Evolutionary conservation across 2,329 filamentous ascomycete species (phyloP), one percentile per base, ranked within the genome.

Genomic region (Ophiognomonia clavigignenti-juglandacearum): DNA sequence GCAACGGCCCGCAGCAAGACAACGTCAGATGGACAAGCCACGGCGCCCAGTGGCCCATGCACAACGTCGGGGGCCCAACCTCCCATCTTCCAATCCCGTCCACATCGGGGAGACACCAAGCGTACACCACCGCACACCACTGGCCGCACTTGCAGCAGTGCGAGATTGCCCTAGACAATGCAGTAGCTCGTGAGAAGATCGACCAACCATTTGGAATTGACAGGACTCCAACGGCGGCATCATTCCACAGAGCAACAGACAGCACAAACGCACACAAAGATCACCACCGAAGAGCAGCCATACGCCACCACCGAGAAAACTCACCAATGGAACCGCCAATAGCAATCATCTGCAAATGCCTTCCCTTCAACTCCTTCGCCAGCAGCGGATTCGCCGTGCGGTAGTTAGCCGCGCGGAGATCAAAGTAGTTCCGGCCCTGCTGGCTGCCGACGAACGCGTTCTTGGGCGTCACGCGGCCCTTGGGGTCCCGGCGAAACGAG

Each of bases 331-430:
- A 92, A 36, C 91, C 91, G 57, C 90, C 90, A 56, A 96, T 95
- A 13, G 92, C 92, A 73, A 96, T 96, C 92, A 96, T 96, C 71
- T 96, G 91, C 62, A 96, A 63, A 71, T 97, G 92, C 39, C 90
- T 77, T 18, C 83, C 82, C 68, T 95, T 93, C 56, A 95, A 69
- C 63, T 82, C 84, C 59, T 90, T 77, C 42, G 86, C 81, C 42
- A 97, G 74, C 7, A 85, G 82, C 38, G 87, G 85, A 54, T 83
- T 77, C 4, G 88, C 86, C 2, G 88, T 91, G 60, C 90, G 84
- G 54, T 88, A 68, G 60, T 88, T 77, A 39, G 78, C 81, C 56
- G 68, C 66, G 23, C 71, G 72, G 43, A 82, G 54, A 57, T 82
- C 77, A 55, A 75, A 82, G 59, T 77, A 77, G 48, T 77, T 73